Evolutionary conservation across 176 grass and related monocot genomes (phyloP), one percentile per base, ranked within the genome.

Genomic region (Avena insularis): DNA sequence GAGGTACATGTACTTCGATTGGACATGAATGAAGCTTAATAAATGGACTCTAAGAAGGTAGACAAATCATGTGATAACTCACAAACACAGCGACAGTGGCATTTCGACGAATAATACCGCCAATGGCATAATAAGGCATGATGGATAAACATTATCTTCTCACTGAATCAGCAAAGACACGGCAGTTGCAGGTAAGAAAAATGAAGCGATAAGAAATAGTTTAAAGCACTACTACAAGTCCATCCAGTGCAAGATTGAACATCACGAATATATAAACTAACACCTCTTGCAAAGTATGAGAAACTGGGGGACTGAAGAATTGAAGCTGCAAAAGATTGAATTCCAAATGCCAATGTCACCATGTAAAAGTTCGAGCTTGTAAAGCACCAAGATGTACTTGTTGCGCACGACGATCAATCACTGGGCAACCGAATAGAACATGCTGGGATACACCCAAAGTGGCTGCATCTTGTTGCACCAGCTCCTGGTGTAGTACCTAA

Each of bases 381-480:
- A 48, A 1, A 9, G 46, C 46, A 10, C 2, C 46, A 48, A 10
- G 9, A 9, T 27, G 5, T 80, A 14, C 29, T 29, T 29, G 40
- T 46, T 43, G 1, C 0, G 12, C 2, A 9, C 10, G 6, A 12
- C 0, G 29, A 43, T 7, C 38, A 12, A 31, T 79, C 74, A 89
- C 45, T 84, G 74, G 17, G 61, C 74, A 36, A 72, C n/a, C 15
- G 12, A 64, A 77, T 79, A 93, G 27, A 90, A 68, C 88, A 83
- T 90, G 55, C 79, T 86, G 9, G 92, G 92, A 73, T 69, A 69
- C 65, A 38, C 33, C 65, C 65, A 67, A 66, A 66, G 63, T 5
- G 64, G 29, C 3, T 35, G 27, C 25, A 66, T 66, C 63, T 7
- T 8, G 62, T 66, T 21, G 27, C 62, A 33, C 27, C 62, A 66